Percentiles rank a stretch among this genome's conserved stretches.
These are phyloP conservation scores for Sordariomycetes sp. DNA, from an alignment of 2,329 filamentous ascomycete genomes.

Conservation along the genomic window DNA sequence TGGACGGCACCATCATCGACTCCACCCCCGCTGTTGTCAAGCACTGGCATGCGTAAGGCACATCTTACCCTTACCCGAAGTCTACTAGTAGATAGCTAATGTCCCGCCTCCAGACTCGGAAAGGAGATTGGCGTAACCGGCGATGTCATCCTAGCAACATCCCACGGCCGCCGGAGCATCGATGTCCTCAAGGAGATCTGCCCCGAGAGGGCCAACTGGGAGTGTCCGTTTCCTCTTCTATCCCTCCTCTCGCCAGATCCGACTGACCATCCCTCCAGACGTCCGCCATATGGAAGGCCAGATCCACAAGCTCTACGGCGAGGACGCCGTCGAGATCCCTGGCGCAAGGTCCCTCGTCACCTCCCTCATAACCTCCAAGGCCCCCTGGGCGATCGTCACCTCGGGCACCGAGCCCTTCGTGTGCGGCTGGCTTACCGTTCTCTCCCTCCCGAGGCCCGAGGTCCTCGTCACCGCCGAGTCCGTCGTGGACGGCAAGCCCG, in stretches of 20 bases:
- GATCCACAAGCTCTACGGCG: slow-evolving; percentile 64
- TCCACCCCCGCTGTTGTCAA: slow-evolving; percentile 65
- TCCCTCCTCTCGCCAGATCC: not conserved
- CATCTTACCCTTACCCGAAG: not conserved
- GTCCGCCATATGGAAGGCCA: slow-evolving; percentile 64
- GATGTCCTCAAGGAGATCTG: slow-evolving; percentile 71
- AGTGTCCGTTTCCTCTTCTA: slow-evolving; percentile 50
- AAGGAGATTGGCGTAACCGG: slow-evolving; percentile 74
- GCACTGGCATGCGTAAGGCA: slow-evolving; percentile 56
- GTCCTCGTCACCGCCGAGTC: slow-evolving; percentile 65
- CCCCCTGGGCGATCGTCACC: slow-evolving; percentile 79
- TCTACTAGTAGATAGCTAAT: not conserved
- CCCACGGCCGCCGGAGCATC: slow-evolving; percentile 81
- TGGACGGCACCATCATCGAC: slow-evolving; percentile 77
- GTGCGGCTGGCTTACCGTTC: slow-evolving; percentile 56
- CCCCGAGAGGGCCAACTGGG: slow-evolving; percentile 80
- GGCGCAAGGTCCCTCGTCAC: slow-evolving; percentile 63
- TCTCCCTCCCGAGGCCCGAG: slow-evolving; percentile 50
- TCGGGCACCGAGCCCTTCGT: slow-evolving; percentile 59
- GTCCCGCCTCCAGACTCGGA: slow-evolving; percentile 43
- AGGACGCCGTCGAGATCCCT: slow-evolving; percentile 73
- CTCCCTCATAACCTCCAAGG: slow-evolving; percentile 44
- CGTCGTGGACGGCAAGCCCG: slow-evolving; percentile 62
- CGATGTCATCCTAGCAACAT: slow-evolving; percentile 75
- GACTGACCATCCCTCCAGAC: slow-evolving; percentile 34